phyloP scores from a whole-genome alignment of 192 early-diverging fungal genomes.

The Backusella luteola region DNA sequence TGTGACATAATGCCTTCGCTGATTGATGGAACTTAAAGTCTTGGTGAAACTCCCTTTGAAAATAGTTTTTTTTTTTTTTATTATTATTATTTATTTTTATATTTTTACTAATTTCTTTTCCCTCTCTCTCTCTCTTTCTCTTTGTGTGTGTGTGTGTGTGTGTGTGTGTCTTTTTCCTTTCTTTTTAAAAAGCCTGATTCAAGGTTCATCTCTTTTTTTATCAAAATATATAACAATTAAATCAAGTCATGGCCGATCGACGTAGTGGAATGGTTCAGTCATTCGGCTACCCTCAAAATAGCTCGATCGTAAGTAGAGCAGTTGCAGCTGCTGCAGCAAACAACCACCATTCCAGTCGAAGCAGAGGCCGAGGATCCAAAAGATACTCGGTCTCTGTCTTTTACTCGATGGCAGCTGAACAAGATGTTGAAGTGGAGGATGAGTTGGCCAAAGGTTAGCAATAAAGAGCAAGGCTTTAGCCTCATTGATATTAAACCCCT shows the following conservation, averaged over 20 bases:
- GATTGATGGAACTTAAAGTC: slow-evolving; percentile 8
- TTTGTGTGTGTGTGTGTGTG: too few relatives aligned
- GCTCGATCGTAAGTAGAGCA: slow-evolving; percentile 28
- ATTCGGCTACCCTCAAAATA: slow-evolving; percentile 25
- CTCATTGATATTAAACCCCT: neutral
- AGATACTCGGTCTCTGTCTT: slow-evolving; percentile 72
- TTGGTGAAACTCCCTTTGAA: neutral
- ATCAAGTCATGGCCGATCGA: slow-evolving; percentile 23
- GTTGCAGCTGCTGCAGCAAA: slow-evolving; percentile 36
- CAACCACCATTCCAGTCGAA: slow-evolving; percentile 31
- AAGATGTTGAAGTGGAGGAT: slow-evolving; percentile 91
- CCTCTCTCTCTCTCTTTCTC: neutral
- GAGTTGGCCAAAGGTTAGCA: slow-evolving; percentile 79
- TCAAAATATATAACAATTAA: neutral
- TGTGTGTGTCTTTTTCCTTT: neutral
- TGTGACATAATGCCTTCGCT: neutral
- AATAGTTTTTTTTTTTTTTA: neutral
- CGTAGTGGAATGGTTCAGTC: slow-evolving; percentile 34
- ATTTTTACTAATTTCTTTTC: neutral
- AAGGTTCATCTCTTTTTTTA: neutral
- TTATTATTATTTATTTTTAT: neutral
- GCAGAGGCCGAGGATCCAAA: slow-evolving; percentile 55
- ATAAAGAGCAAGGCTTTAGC: too few relatives aligned
- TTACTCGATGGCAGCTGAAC: slow-evolving; percentile 85
- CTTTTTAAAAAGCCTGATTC: neutral